phyloP scores from a whole-genome alignment of 371 early-diverging fungal genomes.

The Syncephalastrum racemosum region DNA sequence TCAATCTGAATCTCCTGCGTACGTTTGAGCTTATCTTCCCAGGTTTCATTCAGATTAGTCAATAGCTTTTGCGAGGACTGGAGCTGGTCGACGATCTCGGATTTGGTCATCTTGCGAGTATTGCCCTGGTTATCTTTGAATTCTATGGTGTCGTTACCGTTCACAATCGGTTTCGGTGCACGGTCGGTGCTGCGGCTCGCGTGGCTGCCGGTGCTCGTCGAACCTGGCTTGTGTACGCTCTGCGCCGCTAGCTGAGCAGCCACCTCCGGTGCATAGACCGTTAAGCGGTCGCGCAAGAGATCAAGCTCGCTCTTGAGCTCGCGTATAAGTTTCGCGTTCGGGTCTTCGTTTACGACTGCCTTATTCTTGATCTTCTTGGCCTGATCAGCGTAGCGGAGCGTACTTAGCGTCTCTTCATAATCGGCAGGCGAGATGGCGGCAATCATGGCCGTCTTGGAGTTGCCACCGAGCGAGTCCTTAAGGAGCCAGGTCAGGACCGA shows the following conservation, averaged over 20 bases:
- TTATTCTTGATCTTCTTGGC: conserved; percentile 92
- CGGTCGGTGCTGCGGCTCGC: conserved; percentile 8
- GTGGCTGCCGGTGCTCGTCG: not conserved
- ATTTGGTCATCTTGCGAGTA: conserved; percentile 53
- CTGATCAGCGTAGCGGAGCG: conserved; percentile 93
- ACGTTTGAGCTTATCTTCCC: conserved; percentile 82
- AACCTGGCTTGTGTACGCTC: conserved; percentile 32
- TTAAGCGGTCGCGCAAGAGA: conserved; percentile 64
- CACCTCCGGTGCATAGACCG: conserved; percentile 61
- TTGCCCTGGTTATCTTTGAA: conserved; percentile 53
- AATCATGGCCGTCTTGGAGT: conserved; percentile 93
- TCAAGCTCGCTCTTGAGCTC: conserved; percentile 86
- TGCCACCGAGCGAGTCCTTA: conserved; percentile 92
- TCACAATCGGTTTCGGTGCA: not conserved
- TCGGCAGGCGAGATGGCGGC: conserved; percentile 85
- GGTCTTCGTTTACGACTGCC: conserved; percentile 92
- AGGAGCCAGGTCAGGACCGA: conserved; percentile 93
- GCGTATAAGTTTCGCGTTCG: conserved; percentile 81
- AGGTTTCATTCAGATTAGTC: conserved; percentile 78
- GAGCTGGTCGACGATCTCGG: conserved; percentile 77
- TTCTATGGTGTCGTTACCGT: conserved; percentile 32
- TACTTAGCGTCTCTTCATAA: conserved; percentile 90
- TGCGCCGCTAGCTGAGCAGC: conserved; percentile 39
- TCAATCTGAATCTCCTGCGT: conserved; percentile 76
- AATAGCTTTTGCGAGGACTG: conserved; percentile 87